Percentiles rank a stretch among this genome's conserved stretches.
Conservation (phyloP, 2,329 filamentous ascomycete species). For the Epichloe festucae region DNA sequence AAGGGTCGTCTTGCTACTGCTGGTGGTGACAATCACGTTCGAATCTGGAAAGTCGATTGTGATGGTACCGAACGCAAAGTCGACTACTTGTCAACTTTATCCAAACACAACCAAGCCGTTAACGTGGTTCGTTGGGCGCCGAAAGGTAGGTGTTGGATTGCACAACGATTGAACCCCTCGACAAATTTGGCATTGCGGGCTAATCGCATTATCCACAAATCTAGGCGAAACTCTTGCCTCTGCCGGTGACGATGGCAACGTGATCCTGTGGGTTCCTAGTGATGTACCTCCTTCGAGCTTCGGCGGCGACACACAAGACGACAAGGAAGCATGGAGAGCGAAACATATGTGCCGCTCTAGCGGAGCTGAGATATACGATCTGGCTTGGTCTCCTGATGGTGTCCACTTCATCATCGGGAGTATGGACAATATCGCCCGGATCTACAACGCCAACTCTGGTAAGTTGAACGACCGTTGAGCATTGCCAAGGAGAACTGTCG, state of each 20-base stretch:
- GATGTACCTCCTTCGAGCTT: slow-evolving; percentile 58
- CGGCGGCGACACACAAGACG: slow-evolving; percentile 75
- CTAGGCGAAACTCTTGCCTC: slow-evolving; percentile 85
- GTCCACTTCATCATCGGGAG: slow-evolving; percentile 95
- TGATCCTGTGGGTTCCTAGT: slow-evolving; percentile 88
- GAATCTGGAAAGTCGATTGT: slow-evolving; percentile 82
- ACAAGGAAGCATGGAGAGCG: slow-evolving; percentile 92
- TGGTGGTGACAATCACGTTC: slow-evolving; percentile 91
- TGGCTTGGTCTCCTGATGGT: slow-evolving; percentile 97
- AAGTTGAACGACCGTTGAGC: slow-evolving; percentile 15
- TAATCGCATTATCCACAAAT: slow-evolving; percentile 3
- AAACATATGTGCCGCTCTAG: slow-evolving; percentile 97
- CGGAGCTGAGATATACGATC: slow-evolving; percentile 92
- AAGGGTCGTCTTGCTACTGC: slow-evolving; percentile 88
- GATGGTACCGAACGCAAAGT: slow-evolving; percentile 80
- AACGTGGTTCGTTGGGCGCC: slow-evolving; percentile 96
- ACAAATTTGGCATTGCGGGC: not conserved
- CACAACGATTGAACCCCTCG: not conserved
- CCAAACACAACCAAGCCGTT: slow-evolving; percentile 91
- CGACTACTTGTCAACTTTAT: slow-evolving; percentile 79
- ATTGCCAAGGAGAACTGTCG: slow-evolving; percentile 1
- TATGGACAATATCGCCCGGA: slow-evolving; percentile 97
- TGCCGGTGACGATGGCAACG: slow-evolving; percentile 93
- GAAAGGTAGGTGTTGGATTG: slow-evolving; percentile 48
- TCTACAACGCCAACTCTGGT: slow-evolving; percentile 92